Percentiles rank a stretch among this genome's conserved stretches.
These are phyloP conservation scores for Nothopassalora personata DNA, from an alignment of 2,329 filamentous ascomycete species.

Conservation along the genomic window DNA sequence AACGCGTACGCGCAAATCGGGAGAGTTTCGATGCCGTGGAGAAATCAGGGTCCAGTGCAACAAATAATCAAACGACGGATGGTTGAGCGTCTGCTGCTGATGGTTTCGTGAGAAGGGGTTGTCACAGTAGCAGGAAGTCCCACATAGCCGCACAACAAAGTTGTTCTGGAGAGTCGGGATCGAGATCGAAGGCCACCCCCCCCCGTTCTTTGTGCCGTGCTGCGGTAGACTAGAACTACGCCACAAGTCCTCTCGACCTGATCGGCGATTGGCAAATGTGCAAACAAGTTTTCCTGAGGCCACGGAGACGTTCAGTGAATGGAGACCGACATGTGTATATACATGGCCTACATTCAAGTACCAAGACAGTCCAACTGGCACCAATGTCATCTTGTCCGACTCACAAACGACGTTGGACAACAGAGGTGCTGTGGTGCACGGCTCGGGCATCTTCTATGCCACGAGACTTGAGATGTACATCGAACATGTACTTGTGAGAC, in stretches of 20 bases:
- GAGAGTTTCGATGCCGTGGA: not conserved
- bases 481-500: not conserved
- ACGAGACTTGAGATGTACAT: not conserved
- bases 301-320: not conserved
- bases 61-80: not conserved
- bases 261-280: not conserved
- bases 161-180: not conserved
- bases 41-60: not conserved
- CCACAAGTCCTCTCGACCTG: not conserved
- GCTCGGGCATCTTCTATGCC: too few species aligned
- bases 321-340: not conserved
- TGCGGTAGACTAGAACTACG: not conserved
- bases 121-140: not conserved
- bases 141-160: not conserved
- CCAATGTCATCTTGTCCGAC: too few species aligned
- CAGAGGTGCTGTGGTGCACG: too few species aligned
- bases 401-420: too few species aligned
- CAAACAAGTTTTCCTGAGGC: not conserved
- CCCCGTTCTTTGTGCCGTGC: not conserved
- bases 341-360: not conserved
- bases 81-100: not conserved
- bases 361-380: too few species aligned
- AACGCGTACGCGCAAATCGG: not conserved
- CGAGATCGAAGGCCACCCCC: not conserved
- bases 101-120: not conserved